Conservation (phyloP, 2,329 filamentous ascomycete species). For the Fusarium beomiforme region DNA sequence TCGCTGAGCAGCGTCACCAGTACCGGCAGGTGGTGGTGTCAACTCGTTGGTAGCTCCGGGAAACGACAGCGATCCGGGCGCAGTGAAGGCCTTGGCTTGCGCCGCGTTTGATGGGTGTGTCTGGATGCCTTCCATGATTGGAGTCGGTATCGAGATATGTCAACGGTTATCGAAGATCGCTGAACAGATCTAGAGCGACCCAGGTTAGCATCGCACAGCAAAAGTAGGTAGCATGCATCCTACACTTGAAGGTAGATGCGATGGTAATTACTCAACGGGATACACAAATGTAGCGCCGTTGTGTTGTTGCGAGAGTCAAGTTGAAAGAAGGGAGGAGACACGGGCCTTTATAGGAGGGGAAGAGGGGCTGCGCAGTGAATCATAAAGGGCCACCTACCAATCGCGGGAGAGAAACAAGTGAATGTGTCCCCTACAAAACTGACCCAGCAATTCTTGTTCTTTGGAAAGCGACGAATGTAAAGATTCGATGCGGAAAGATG, state of each 20-base stretch:
- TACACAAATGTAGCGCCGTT: slow-evolving; percentile 10
- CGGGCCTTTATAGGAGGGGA: slow-evolving; percentile 41
- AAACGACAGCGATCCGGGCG: slow-evolving; percentile 90
- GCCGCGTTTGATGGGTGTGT: slow-evolving; percentile 91
- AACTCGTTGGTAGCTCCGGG: slow-evolving; percentile 85
- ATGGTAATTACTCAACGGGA: slow-evolving; percentile 3
- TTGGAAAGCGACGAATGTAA: slow-evolving; percentile 34
- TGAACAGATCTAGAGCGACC: slow-evolving; percentile 48
- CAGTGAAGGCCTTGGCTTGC: slow-evolving; percentile 96
- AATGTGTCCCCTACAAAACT: slow-evolving; percentile 88
- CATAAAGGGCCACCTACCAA: slow-evolving; percentile 61
- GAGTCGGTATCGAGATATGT: slow-evolving; percentile 35
- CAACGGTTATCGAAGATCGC: slow-evolving; percentile 33
- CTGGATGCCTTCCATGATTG: slow-evolving; percentile 86
- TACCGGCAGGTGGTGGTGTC: slow-evolving; percentile 77
- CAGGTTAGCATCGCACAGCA: slow-evolving; percentile 40
- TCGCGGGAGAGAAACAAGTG: slow-evolving; percentile 93
- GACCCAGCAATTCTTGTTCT: slow-evolving; percentile 42
- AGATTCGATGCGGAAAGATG: slow-evolving; percentile 35
- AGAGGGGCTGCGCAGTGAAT: slow-evolving; percentile 37
- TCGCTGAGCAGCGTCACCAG: slow-evolving; percentile 64
- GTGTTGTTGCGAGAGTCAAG: slow-evolving; percentile 36
- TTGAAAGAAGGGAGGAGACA: slow-evolving; percentile 37
- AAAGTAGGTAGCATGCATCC: slow-evolving; percentile 20
- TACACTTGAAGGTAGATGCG: slow-evolving; percentile 36